Percentiles rank a stretch among this genome's conserved stretches.
Evolutionary conservation across 495 filamentous ascomycete species (phyloP).

Genomic region (Bacidia gigantensis): DNA sequence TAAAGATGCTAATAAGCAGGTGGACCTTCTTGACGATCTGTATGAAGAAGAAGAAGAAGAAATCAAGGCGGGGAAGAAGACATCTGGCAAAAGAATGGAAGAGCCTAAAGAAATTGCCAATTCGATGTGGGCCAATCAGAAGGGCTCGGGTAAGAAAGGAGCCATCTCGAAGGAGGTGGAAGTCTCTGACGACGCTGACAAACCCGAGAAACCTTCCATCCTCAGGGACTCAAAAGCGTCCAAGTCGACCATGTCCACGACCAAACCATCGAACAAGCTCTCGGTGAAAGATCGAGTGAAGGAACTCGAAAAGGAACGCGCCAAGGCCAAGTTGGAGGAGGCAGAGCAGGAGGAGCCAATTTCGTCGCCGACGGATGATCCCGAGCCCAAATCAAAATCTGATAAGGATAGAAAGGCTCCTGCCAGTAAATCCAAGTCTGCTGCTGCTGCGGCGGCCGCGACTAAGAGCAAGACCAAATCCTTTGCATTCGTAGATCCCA

Average conservation of each 20-base stretch:
- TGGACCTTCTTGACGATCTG: neutral
- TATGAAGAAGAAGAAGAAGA: conserved; percentile 7
- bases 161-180: conserved; percentile 22
- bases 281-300: conserved; percentile 37
- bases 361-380: conserved; percentile 9
- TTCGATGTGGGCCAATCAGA: conserved; percentile 18
- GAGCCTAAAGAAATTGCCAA: conserved; percentile 30
- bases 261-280: conserved; percentile 28
- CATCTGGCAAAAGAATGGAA: conserved; percentile 39
- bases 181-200: conserved; percentile 25
- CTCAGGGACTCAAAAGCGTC: conserved; percentile 21
- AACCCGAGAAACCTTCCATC: conserved; percentile 23
- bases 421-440: conserved; percentile 16
- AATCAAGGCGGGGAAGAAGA: conserved; percentile 34
- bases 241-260: conserved; percentile 26
- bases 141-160: conserved; percentile 15
- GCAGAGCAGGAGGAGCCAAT: conserved; percentile 21
- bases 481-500: conserved; percentile 17
- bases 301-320: conserved; percentile 30
- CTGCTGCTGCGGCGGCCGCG: conserved; percentile 13
- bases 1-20: conserved; percentile 2
- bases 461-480: conserved; percentile 16
- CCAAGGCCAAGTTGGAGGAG: conserved; percentile 13
- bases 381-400: conserved; percentile 9
- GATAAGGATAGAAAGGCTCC: conserved; percentile 13